Evolutionary conservation across 176 grass and related monocot species (phyloP).

Genomic region (Ananas comosus): DNA sequence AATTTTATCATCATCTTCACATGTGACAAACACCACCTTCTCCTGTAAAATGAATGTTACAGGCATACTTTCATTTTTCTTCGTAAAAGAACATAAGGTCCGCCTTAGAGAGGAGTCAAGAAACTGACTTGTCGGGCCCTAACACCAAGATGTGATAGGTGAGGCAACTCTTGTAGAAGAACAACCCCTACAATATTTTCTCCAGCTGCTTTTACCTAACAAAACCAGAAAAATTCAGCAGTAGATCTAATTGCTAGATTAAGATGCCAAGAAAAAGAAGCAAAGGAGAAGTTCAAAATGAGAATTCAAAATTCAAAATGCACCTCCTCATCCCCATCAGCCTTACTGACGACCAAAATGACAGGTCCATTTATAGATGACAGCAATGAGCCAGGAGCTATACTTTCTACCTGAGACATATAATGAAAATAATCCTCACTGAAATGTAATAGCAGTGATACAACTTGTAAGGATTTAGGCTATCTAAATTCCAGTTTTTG

Average conservation of each 20-base stretch:
- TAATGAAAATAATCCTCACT: slow-evolving; percentile 2
- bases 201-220: slow-evolving; percentile 82
- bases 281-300: background rate
- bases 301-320: slow-evolving; percentile 11
- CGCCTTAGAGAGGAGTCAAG: slow-evolving; percentile 9
- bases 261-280: slow-evolving; percentile 2
- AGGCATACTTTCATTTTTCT: slow-evolving; percentile 17
- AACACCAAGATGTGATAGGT: slow-evolving; percentile 98
- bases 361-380: slow-evolving; percentile 48
- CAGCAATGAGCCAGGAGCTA: slow-evolving; percentile 58
- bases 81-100: slow-evolving; percentile 6
- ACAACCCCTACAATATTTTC: slow-evolving; percentile 87
- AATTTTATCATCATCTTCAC: slow-evolving; percentile 78
- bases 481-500: background rate
- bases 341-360: slow-evolving; percentile 82
- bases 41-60: slow-evolving; percentile 41
- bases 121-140: slow-evolving; percentile 84
- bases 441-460: background rate
- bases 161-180: slow-evolving; percentile 89
- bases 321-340: slow-evolving; percentile 98
- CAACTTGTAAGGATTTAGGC: background rate
- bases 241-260: background rate
- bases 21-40: slow-evolving; percentile 82
- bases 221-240: slow-evolving; percentile 1
- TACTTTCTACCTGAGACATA: slow-evolving; percentile 70